Evolutionary conservation across 495 filamentous ascomycete genomes (phyloP).

Genomic region (Aspergillus saccharolyticus): DNA sequence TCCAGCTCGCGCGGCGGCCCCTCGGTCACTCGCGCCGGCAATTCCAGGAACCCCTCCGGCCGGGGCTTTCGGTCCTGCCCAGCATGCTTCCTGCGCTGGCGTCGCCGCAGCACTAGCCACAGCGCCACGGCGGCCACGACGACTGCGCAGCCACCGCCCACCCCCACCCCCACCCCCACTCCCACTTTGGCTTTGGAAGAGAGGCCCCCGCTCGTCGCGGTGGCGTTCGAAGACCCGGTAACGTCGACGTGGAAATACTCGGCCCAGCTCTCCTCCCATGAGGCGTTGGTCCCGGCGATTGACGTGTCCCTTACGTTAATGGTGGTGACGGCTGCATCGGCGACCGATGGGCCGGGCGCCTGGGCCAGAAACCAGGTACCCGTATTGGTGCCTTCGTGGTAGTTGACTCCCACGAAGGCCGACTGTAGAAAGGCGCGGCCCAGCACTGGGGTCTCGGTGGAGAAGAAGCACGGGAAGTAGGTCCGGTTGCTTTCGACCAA

Average conservation of each 20-base stretch:
- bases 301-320: background rate
- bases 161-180: slow-evolving; percentile 8
- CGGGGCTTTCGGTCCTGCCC: background rate
- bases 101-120: background rate
- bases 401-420: slow-evolving; percentile 47
- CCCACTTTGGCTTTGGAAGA: slow-evolving; percentile 9
- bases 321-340: background rate
- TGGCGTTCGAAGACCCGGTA: background rate
- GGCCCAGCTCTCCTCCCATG: slow-evolving; percentile 13
- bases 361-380: slow-evolving; percentile 14
- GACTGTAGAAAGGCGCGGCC: slow-evolving; percentile 55
- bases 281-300: background rate
- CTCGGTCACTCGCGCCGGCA: background rate
- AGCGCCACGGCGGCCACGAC: slow-evolving; percentile 1
- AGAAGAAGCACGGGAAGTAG: slow-evolving; percentile 51
- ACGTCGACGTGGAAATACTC: slow-evolving; percentile 4
- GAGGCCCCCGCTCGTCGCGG: background rate
- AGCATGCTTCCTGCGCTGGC: background rate
- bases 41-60: background rate
- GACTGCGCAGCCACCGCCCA: slow-evolving; percentile 5
- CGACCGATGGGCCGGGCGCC: slow-evolving; percentile 8
- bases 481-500: slow-evolving; percentile 36
- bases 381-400: slow-evolving; percentile 6
- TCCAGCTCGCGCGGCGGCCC: background rate
- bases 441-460: slow-evolving; percentile 28